Conservation (phyloP, 2,329 filamentous ascomycete genomes). For the Fusarium nisikadoi region DNA sequence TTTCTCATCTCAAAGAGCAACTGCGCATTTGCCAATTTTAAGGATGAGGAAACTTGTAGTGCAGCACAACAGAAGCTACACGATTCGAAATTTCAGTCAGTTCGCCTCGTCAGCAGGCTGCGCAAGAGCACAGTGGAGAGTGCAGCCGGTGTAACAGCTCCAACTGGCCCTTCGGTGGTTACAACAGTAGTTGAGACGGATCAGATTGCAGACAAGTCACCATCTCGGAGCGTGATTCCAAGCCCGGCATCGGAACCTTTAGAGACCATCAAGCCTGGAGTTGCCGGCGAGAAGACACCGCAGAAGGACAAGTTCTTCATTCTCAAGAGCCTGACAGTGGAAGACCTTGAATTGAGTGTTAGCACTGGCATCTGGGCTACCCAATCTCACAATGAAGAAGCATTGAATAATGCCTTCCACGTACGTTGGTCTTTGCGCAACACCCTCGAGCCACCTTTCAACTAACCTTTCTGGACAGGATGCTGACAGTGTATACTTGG, state of each 20-base stretch:
- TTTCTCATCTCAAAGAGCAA: conserved; percentile 98
- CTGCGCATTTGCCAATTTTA: conserved; percentile 96
- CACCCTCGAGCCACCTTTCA: background rate
- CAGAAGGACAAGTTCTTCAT: conserved; percentile 85
- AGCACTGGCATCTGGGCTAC: conserved; percentile 92
- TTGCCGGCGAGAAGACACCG: conserved; percentile 12
- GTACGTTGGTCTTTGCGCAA: conserved; percentile 57
- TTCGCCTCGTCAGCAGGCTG: conserved; percentile 85
- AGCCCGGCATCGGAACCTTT: conserved; percentile 11
- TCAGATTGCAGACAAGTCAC: conserved; percentile 11
- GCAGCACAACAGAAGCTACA: conserved; percentile 86
- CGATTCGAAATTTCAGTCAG: conserved; percentile 88
- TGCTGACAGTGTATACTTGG: conserved; percentile 85
- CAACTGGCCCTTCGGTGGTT: conserved; percentile 64
- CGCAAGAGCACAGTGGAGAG: conserved; percentile 67
- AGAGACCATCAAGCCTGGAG: background rate
- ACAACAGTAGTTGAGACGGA: conserved; percentile 41
- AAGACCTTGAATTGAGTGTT: conserved; percentile 91
- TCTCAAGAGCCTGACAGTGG: conserved; percentile 89
- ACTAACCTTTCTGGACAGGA: conserved; percentile 59
- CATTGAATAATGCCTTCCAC: conserved; percentile 83
- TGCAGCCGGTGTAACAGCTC: conserved; percentile 59
- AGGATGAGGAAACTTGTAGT: conserved; percentile 78
- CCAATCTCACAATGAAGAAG: conserved; percentile 90
- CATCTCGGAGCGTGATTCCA: conserved; percentile 1